Evolutionary conservation across 1,284 basidiomycete species (phyloP).

Genomic region (Mycosarcoma mackinlayi): DNA sequence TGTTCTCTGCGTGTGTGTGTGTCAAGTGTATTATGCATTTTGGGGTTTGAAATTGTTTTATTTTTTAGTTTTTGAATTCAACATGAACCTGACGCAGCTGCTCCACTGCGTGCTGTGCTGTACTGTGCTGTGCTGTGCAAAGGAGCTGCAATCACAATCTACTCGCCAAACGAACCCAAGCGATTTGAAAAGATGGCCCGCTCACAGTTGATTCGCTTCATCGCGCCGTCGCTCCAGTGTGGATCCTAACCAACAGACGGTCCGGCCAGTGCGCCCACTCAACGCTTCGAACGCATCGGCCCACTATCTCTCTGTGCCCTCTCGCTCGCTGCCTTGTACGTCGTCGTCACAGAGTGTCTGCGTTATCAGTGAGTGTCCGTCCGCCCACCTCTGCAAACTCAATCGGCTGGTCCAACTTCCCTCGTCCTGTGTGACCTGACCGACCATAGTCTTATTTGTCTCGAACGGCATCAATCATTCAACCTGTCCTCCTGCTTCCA

Average conservation of each 20-base stretch:
- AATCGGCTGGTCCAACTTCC: conserved; percentile 17
- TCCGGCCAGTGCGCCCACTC: no score
- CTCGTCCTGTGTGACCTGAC: neutral
- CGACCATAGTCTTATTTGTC: neutral
- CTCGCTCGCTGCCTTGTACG: neutral
- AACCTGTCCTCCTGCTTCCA: conserved; percentile 10
- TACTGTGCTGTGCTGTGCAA: no score
- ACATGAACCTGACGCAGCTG: no score
- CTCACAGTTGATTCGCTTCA: conserved; percentile 1
- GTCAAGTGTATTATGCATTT: no score
- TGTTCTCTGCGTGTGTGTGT: no score
- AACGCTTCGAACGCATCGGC: conserved; percentile 11
- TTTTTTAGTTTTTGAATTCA: no score
- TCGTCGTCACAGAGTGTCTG: neutral
- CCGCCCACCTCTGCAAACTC: neutral
- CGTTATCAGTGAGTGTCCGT: conserved; percentile 36
- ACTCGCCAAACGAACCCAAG: no score
- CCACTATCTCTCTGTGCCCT: conserved; percentile 6
- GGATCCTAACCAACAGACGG: neutral
- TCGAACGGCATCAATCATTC: conserved; percentile 6
- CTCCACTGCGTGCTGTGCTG: no score
- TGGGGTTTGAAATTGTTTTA: no score
- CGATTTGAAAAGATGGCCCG: neutral
- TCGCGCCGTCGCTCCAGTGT: neutral
- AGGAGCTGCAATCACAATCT: no score